Base-by-base conservation (phyloP, 331 rosid genomes). In the Spiraea crenata region DNA sequence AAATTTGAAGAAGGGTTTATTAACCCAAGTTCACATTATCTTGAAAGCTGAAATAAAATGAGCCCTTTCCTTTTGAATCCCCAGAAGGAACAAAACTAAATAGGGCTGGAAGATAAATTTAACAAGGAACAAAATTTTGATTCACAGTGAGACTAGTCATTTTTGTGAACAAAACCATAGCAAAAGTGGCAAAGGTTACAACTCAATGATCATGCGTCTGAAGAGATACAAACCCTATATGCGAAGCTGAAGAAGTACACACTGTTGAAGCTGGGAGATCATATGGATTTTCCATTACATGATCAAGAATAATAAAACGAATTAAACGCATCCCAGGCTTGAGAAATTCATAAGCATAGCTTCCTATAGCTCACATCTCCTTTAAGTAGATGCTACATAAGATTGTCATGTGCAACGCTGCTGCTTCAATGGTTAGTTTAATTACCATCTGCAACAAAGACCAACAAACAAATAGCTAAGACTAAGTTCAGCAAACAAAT, bases 371-470 rank as follows among this genome's bases (percentile, higher is more conserved):
- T 67, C 65, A 7, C 19, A 60, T 17, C 14, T 3, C 57, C 10
- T n/a, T 50, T 64, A 20, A 5, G 48, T 14, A 67, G 70, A 56
- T 17, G 37, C 68, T 40, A 11, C 12, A 38, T 51, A 14, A 25
- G 60, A 62, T 31, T 48, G 25, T 45, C 9, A 20, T 14, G 19
- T 38, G 54, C 45, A 38, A 13, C 10, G 63, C 67, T 35, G 5
- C 57, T 13, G 5, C 16, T 37, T 54, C 45, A 19, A 63, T n/a
- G 7, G 48, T 46, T 38, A 47, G 45, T 20, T 65, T 56, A 77
- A 37, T 11, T 31, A 20, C 47, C 76, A 77, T 57, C 81, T 77
- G 76, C 72, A 70, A 16, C 52, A 12, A 56, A 56, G 25, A 17
- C 25, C 50, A 3, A 66, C 35, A 5, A 74, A 31, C 34, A 31